Percentiles rank a stretch among this genome's conserved stretches.
Conservation (phyloP, 805 yeast species). For the Spathaspora hagerdaliae region DNA sequence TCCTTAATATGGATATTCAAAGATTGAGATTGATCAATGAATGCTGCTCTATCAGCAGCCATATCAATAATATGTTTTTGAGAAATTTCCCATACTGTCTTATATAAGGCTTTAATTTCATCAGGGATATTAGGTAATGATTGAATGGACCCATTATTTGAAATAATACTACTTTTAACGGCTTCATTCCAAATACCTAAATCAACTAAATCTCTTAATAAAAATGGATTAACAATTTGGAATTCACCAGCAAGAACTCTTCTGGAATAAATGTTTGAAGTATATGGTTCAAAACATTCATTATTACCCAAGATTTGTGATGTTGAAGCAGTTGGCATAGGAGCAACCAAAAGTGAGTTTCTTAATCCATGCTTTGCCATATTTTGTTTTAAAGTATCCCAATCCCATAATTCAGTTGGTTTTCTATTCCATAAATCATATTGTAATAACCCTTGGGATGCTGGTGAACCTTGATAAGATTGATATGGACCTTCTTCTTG, state of each 20-base stretch:
- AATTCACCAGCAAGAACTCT: conserved; percentile 63
- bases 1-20: conserved; percentile 82
- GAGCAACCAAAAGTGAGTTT: conserved; percentile 59
- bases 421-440: conserved; percentile 57
- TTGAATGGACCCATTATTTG: conserved; percentile 58
- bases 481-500: conserved; percentile 47
- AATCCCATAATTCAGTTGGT: conserved; percentile 56
- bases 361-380: conserved; percentile 49
- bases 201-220: conserved; percentile 54
- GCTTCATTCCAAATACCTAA: conserved; percentile 55
- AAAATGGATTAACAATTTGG: conserved; percentile 59
- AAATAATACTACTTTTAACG: conserved; percentile 53
- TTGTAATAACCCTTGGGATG: conserved; percentile 54
- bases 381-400: conserved; percentile 51
- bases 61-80: conserved; percentile 55
- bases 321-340: conserved; percentile 68
- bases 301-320: conserved; percentile 60
- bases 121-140: conserved; percentile 51
- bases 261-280: conserved; percentile 59
- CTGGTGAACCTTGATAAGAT: conserved; percentile 54
- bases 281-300: conserved; percentile 62
- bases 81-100: conserved; percentile 61
- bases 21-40: conserved; percentile 89
- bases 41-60: conserved; percentile 77
- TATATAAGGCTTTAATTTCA: conserved; percentile 50